Evolutionary conservation across 345 rosid genomes (phyloP).

Genomic region (Anacardium occidentale): DNA sequence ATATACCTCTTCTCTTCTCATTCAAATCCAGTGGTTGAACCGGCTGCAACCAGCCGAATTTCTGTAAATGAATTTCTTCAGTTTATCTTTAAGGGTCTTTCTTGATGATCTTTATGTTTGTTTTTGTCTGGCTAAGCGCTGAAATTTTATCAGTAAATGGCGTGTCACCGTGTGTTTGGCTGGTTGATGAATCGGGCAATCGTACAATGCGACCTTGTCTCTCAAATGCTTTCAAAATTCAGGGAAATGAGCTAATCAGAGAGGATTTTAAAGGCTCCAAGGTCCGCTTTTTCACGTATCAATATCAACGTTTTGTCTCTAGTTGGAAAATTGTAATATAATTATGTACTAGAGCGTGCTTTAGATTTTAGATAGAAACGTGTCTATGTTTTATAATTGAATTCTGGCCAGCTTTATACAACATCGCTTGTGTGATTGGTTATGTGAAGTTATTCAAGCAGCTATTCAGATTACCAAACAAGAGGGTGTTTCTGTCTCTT

Average conservation of each 20-base stretch:
- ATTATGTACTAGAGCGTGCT: background rate
- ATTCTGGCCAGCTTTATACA: background rate
- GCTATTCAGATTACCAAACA: conserved; percentile 77
- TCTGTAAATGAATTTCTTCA: background rate
- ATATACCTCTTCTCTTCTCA: too few species aligned
- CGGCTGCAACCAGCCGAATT: conserved; percentile 78
- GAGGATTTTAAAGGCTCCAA: conserved; percentile 82
- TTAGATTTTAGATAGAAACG: background rate
- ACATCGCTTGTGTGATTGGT: too few species aligned
- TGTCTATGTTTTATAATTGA: background rate
- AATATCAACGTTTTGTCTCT: background rate
- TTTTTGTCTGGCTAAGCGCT: background rate
- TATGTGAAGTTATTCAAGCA: conserved; percentile 73
- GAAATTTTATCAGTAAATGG: conserved; percentile 13
- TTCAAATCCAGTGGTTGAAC: too few species aligned
- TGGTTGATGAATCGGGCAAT: conserved; percentile 81
- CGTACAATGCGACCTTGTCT: conserved; percentile 97
- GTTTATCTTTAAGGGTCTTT: background rate
- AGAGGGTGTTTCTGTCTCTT: conserved; percentile 74
- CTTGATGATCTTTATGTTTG: background rate
- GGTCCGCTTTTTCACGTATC: conserved; percentile 19
- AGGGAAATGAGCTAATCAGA: conserved; percentile 73
- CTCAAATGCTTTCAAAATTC: conserved; percentile 83
- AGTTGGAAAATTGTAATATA: conserved; percentile 7
- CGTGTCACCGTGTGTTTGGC: conserved; percentile 76